These are phyloP conservation scores for Heritiera littoralis DNA, from an alignment of 345 rosid species.

Conservation along the genomic window DNA sequence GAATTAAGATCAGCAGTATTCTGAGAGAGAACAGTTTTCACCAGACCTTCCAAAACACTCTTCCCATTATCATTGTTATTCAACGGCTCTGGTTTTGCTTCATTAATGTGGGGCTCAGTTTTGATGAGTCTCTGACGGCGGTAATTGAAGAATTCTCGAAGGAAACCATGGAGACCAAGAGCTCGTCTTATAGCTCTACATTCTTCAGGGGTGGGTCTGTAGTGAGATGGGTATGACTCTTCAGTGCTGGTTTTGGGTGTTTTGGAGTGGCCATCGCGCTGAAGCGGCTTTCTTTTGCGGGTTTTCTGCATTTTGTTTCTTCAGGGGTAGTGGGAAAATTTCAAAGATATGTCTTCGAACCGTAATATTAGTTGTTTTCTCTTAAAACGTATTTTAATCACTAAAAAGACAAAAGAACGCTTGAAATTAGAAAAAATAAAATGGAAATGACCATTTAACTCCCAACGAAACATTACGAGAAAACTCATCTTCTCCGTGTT, in stretches of 20 bases:
- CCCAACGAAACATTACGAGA: no score
- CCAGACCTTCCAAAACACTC: conserved; percentile 85
- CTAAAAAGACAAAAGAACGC: no score
- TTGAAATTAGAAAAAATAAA: no score
- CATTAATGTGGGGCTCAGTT: background rate
- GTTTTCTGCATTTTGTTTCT: conserved; percentile 36
- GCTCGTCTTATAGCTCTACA: conserved; percentile 56
- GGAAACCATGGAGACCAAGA: conserved; percentile 60
- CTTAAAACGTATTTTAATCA: no score
- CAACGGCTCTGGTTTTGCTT: conserved; percentile 28
- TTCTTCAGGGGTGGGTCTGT: conserved; percentile 50
- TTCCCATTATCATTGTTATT: conserved; percentile 21
- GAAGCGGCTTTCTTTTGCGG: conserved; percentile 44
- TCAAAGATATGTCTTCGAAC: no score
- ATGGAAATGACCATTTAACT: no score
- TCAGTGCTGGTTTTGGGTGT: conserved; percentile 27
- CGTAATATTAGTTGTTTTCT: no score
- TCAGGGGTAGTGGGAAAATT: no score
- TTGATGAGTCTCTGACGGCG: conserved; percentile 50
- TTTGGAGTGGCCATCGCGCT: conserved; percentile 11
- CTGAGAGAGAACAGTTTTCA: conserved; percentile 77
- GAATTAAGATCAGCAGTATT: conserved; percentile 80
- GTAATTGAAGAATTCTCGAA: conserved; percentile 53
- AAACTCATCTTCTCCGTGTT: no score
- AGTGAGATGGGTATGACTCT: conserved; percentile 52